Evolutionary conservation across 805 yeast species (phyloP), one percentile per base, ranked within the genome.

Genomic region (Nakazawaea anatomiae): DNA sequence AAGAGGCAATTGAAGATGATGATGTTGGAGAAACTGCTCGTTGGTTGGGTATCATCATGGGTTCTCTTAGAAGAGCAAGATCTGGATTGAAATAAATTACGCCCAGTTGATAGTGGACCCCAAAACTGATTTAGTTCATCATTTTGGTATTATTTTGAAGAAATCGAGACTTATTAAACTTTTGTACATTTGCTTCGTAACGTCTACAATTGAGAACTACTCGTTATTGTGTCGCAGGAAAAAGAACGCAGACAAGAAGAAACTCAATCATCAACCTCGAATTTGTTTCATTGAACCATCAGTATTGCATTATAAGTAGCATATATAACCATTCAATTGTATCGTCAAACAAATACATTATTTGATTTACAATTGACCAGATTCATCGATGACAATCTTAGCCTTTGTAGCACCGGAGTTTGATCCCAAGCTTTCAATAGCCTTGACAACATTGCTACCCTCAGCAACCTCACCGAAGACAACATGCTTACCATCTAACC

Each of bases 401-500:
- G 73, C 69, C 48, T 57, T 62, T 59, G 80, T 70, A 57, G 72
- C 64, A 60, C 84, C 80, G 43, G 73, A 66, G 58, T 66, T 64
- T 48, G 81, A 67, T 54, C 83, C 84, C 52, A 74, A 67, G 62
- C 73, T 66, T 79, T 91, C 97, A 62, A 90, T 79, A 75, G 81
- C 83, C 86, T 85, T 84, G 70, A 91, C 89, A 60, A 89, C 74
- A 63, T 90, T 96, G 66, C 75, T 70, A 60, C 97, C 97, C 54
- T 87, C 95, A 56, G 76, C 67, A 57, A 89, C 89, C 75, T 90
- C 96, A 64, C 97, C 97, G 64, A 91, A 91, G 54, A 91, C 97
- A 65, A 89, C 96, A 79, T 90, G 96, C 74, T 85, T 84, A 57
- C 96, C 96, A 65, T 90, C 95, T 70, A 91, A 80, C 92, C 94